phyloP scores from a whole-genome alignment of 176 grass and related monocot species.

The Tuctoria greenei region DNA sequence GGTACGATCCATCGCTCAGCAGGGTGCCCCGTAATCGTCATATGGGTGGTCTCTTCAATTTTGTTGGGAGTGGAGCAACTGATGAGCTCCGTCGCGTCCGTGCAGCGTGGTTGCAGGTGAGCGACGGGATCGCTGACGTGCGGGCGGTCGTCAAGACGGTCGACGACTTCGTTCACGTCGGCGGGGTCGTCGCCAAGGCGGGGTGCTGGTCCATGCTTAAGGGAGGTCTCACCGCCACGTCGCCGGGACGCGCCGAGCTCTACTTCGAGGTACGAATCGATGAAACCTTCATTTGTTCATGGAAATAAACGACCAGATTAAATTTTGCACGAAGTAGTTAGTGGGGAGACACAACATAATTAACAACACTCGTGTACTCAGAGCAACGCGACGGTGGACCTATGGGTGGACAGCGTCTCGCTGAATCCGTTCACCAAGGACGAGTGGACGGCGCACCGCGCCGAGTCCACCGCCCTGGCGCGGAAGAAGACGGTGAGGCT shows the following conservation, averaged over 20 bases:
- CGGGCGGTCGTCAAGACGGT: constrained; percentile 58
- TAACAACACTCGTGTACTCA: not conserved
- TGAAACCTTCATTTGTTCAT: too few species aligned
- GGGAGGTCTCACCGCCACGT: constrained; percentile 67
- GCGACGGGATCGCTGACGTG: constrained; percentile 49
- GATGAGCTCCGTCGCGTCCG: not conserved
- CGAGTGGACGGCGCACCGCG: constrained; percentile 73
- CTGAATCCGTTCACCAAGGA: constrained; percentile 67
- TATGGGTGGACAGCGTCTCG: constrained; percentile 80
- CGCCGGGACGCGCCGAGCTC: constrained; percentile 58
- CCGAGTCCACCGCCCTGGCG: constrained; percentile 8
- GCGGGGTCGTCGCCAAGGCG: constrained; percentile 45
- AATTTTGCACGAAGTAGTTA: not conserved
- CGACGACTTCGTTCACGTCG: constrained; percentile 48
- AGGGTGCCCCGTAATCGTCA: not conserved
- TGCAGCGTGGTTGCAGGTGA: constrained; percentile 76
- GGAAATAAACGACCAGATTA: not conserved
- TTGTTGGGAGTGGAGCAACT: not conserved
- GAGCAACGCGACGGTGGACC: constrained; percentile 61
- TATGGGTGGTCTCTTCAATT: not conserved
- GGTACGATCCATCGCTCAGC: constrained; percentile 27
- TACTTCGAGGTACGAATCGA: constrained; percentile 62
- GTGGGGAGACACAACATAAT: not conserved
- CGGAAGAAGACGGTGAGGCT: constrained; percentile 48
- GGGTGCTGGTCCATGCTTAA: constrained; percentile 97